Percentiles rank a stretch among this genome's conserved stretches.
Conservation (phyloP, 495 filamentous ascomycete genomes). For the Lasiosphaeria miniovina region DNA sequence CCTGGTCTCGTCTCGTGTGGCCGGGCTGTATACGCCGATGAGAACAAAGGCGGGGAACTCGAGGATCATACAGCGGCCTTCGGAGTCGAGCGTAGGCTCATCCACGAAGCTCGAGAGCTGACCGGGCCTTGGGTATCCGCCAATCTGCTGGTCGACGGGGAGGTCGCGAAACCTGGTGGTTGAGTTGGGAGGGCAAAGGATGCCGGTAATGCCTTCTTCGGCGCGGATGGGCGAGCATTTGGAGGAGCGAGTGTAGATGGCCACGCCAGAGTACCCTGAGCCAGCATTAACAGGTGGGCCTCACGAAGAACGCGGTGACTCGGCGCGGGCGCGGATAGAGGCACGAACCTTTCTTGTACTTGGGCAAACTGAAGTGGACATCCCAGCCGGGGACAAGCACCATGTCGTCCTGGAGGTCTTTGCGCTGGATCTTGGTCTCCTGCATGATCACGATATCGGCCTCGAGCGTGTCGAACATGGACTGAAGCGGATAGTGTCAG, state of each 20-base stretch:
- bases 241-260: conserved; percentile 88
- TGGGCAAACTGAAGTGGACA: conserved; percentile 90
- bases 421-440: conserved; percentile 93
- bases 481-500: conserved; percentile 39
- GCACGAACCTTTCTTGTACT: conserved; percentile 78
- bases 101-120: conserved; percentile 1
- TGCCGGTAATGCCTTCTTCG: conserved; percentile 88
- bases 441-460: conserved; percentile 95
- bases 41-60: conserved; percentile 96
- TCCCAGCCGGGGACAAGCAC: conserved; percentile 95
- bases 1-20: conserved; percentile 78
- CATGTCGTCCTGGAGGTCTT: conserved; percentile 94
- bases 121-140: conserved; percentile 1
- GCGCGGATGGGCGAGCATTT: conserved; percentile 85
- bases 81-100: conserved; percentile 6
- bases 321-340: neutral
- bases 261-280: conserved; percentile 92
- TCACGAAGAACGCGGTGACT: neutral
- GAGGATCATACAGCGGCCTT: conserved; percentile 88
- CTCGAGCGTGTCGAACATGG: conserved; percentile 92
- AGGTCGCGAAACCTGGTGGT: conserved; percentile 72
- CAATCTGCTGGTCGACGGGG: conserved; percentile 76
- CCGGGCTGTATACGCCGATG: conserved; percentile 86
- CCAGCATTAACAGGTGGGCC: conserved; percentile 4
- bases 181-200: conserved; percentile 73